These are phyloP conservation scores for Pseudocercospora fijiensis DNA, from an alignment of 2,329 filamentous ascomycete species.

Conservation along the genomic window DNA sequence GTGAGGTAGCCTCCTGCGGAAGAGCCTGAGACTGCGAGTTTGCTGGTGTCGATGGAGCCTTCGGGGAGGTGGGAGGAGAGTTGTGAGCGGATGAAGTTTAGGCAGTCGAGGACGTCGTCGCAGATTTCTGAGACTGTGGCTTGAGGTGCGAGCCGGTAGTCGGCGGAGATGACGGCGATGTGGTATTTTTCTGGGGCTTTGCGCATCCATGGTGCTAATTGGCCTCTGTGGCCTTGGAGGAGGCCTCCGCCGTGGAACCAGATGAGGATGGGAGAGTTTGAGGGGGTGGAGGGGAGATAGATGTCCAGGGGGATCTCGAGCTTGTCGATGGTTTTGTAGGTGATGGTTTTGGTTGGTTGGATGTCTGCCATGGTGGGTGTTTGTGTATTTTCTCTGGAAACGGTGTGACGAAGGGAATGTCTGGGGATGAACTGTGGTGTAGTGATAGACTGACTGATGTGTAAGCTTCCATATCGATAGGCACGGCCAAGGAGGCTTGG, in stretches of 20 bases:
- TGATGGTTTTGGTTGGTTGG: conserved; percentile 21
- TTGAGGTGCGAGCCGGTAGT: conserved; percentile 38
- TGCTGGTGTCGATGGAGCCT: conserved; percentile 22
- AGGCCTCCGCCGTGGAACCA: conserved; percentile 35
- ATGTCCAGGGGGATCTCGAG: conserved; percentile 28
- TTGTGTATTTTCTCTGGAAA: not conserved
- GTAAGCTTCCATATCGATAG: not conserved
- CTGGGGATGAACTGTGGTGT: not conserved
- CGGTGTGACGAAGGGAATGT: not conserved
- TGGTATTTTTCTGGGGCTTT: conserved; percentile 28
- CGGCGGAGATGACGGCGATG: conserved; percentile 34
- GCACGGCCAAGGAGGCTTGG: not conserved
- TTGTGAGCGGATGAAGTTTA: conserved; percentile 31
- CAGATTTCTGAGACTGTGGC: conserved; percentile 34
- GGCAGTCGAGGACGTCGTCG: conserved; percentile 34
- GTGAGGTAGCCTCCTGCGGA: conserved; percentile 37
- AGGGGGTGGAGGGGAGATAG: conserved; percentile 25
- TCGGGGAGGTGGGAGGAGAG: conserved; percentile 21
- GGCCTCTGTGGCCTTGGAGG: conserved; percentile 32
- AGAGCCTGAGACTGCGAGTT: conserved; percentile 34
- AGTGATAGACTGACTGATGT: not conserved
- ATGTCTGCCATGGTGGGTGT: conserved; percentile 22
- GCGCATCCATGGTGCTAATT: conserved; percentile 32
- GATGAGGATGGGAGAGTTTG: conserved; percentile 25
- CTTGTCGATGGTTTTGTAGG: conserved; percentile 28